Evolutionary conservation across 2,329 filamentous ascomycete species (phyloP).

Genomic region (Eutypella sp.): DNA sequence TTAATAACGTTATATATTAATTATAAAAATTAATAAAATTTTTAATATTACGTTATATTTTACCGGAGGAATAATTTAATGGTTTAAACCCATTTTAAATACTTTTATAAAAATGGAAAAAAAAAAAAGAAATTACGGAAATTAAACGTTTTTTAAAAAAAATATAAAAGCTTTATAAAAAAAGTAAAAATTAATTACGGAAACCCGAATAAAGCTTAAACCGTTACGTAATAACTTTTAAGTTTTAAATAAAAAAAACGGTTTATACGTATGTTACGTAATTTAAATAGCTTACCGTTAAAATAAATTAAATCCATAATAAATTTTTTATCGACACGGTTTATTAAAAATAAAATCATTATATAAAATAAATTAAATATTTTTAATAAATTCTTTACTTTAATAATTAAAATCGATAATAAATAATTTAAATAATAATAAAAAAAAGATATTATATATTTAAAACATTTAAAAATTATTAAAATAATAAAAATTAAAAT

Average conservation of each 20-base stretch:
- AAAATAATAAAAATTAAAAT: neutral
- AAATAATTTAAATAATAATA: neutral
- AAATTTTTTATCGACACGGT: too few species aligned
- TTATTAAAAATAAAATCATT: neutral
- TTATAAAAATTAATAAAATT: neutral
- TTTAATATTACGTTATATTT: neutral
- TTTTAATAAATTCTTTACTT: too few species aligned
- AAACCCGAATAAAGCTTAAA: neutral
- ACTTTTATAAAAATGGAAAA: neutral
- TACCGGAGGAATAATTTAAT: neutral
- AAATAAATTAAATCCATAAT: too few species aligned
- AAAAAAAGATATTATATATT: neutral
- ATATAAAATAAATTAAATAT: neutral
- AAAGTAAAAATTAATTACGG: neutral
- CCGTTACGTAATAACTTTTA: too few species aligned
- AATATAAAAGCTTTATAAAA: too few species aligned
- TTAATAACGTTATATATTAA: neutral
- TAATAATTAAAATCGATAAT: too few species aligned
- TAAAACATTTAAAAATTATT: neutral
- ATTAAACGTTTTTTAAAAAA: neutral
- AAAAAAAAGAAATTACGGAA: neutral
- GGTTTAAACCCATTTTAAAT: neutral
- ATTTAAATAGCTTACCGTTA: too few species aligned
- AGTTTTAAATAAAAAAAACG: too few species aligned
- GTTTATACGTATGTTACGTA: too few species aligned